A percentile compares a stretch with the other conserved stretches of the same genome.
Conservation (phyloP, 2,329 filamentous ascomycete genomes). For the Neonectria ditissima region DNA sequence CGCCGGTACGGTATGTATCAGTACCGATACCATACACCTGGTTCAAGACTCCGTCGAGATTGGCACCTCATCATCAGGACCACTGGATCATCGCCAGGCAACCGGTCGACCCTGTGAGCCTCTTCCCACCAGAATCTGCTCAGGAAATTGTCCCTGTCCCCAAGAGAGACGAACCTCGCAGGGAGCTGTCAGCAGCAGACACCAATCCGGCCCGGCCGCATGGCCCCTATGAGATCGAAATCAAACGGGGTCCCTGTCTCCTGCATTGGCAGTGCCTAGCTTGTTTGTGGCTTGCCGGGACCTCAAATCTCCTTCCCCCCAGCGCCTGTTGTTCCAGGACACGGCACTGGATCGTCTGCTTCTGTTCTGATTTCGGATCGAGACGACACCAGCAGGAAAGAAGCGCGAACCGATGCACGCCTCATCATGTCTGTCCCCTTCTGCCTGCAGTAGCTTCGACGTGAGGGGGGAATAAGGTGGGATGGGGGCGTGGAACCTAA, state of each 20-base stretch:
- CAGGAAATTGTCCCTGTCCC: conserved; percentile 23
- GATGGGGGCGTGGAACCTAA: conserved; percentile 35
- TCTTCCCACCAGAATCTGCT: conserved; percentile 17
- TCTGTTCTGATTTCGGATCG: conserved; percentile 21
- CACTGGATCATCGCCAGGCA: conserved; percentile 10
- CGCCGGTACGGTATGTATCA: conserved; percentile 7
- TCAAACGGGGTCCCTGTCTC: conserved; percentile 33
- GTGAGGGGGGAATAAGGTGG: conserved; percentile 29
- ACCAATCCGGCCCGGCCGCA: conserved; percentile 21
- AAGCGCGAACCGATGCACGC: conserved; percentile 23
- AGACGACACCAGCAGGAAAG: conserved; percentile 33
- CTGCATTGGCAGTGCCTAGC: conserved; percentile 29
- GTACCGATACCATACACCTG: background rate
- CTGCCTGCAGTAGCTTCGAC: conserved; percentile 41
- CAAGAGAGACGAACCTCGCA: conserved; percentile 18
- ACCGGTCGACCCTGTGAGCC: conserved; percentile 13
- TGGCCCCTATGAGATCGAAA: conserved; percentile 26
- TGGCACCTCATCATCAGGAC: conserved; percentile 20
- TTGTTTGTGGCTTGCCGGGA: conserved; percentile 20
- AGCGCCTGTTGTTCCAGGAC: conserved; percentile 20
- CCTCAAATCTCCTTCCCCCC: conserved; percentile 19
- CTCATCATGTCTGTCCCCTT: conserved; percentile 30
- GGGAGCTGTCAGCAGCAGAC: conserved; percentile 17
- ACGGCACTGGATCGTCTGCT: conserved; percentile 26
- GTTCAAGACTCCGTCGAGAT: conserved; percentile 1